phyloP scores from a whole-genome alignment of 2,329 filamentous ascomycete species.

The Pseudogymnoascus pannorum region DNA sequence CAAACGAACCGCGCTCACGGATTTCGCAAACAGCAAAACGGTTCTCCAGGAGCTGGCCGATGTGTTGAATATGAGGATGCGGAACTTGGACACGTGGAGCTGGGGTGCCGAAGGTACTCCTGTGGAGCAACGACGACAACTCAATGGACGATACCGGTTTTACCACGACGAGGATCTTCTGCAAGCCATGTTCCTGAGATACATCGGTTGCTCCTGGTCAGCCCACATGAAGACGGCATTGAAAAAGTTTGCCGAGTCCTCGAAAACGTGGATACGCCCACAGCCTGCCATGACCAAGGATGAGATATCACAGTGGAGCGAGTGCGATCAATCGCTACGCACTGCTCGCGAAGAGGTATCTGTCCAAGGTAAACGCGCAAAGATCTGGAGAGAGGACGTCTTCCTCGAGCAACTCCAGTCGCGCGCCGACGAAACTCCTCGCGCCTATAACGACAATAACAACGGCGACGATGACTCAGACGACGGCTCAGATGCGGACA shows the following conservation, averaged over 20 bases:
- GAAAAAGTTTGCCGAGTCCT: constrained; percentile 10
- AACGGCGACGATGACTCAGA: too few relatives aligned
- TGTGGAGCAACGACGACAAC: constrained; percentile 43
- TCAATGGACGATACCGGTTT: constrained; percentile 52
- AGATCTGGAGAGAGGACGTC: constrained; percentile 42
- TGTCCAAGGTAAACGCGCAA: constrained; percentile 29
- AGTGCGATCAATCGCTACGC: background rate
- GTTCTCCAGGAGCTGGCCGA: constrained; percentile 47
- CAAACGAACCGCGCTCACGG: constrained; percentile 41
- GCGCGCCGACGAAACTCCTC: constrained; percentile 29
- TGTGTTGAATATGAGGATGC: constrained; percentile 49
- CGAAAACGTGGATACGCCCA: constrained; percentile 16
- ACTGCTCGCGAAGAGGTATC: constrained; percentile 12
- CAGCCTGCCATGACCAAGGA: constrained; percentile 28
- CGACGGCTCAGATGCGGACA: constrained; percentile 23
- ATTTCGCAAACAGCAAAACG: constrained; percentile 40
- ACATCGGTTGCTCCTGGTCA: constrained; percentile 44
- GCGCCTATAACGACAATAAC: constrained; percentile 34
- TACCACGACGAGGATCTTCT: constrained; percentile 53
- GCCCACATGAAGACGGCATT: constrained; percentile 37
- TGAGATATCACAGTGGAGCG: background rate
- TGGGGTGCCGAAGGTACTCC: constrained; percentile 40
- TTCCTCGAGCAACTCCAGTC: constrained; percentile 50
- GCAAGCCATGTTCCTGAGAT: constrained; percentile 46
- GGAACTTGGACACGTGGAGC: constrained; percentile 42